These are phyloP conservation scores for Penicillium sp. DNA, from an alignment of 2,329 filamentous ascomycete genomes.

Conservation along the genomic window DNA sequence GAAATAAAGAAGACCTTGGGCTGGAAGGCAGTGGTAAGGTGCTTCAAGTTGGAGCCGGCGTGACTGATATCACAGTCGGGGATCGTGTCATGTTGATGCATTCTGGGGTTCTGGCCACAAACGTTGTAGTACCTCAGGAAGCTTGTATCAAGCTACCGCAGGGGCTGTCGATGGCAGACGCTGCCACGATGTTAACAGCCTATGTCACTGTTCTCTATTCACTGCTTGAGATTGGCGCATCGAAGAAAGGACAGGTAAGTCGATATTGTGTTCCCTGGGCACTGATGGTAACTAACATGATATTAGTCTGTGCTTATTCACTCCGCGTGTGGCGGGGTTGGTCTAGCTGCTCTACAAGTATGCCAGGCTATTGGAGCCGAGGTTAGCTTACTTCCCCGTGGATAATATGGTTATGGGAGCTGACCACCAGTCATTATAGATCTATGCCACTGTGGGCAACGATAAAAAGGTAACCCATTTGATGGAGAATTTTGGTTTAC, in stretches of 20 bases:
- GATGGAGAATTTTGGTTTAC: constrained; percentile 14
- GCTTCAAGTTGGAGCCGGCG: constrained; percentile 26
- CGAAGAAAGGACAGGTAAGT: constrained; percentile 22
- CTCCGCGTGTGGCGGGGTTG: constrained; percentile 22
- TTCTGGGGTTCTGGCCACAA: constrained; percentile 9
- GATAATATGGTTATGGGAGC: neutral
- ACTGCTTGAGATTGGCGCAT: constrained; percentile 20
- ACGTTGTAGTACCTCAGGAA: neutral
- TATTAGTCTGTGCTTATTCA: constrained; percentile 25
- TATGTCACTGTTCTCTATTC: constrained; percentile 20
- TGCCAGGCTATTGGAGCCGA: constrained; percentile 18
- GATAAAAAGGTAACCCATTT: constrained; percentile 20
- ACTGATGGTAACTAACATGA: neutral
- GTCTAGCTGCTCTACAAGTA: constrained; percentile 21
- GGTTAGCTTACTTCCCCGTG: neutral
- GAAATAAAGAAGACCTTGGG: constrained; percentile 23
- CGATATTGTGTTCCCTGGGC: neutral
- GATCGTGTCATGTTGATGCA: constrained; percentile 28
- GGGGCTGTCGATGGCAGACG: constrained; percentile 15
- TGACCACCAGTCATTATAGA: neutral
- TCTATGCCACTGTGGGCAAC: constrained; percentile 18
- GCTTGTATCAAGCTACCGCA: constrained; percentile 11
- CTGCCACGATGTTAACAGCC: constrained; percentile 13
- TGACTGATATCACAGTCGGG: constrained; percentile 25
- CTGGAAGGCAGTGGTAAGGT: constrained; percentile 35